Evolutionary conservation across 345 rosid genomes (phyloP), one percentile per base, ranked within the genome.

Genomic region (Citrus maxima): DNA sequence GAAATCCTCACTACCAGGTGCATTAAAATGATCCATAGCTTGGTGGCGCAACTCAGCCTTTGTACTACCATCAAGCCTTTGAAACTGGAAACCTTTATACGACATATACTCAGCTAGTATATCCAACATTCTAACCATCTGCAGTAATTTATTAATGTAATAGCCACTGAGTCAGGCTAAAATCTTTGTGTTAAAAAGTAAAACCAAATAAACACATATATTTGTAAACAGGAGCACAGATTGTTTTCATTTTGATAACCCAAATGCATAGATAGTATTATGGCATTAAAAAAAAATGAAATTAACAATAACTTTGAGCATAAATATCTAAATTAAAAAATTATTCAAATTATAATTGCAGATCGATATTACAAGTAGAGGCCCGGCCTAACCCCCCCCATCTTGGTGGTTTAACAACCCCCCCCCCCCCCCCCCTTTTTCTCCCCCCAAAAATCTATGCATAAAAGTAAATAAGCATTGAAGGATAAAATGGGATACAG

Each of bases 41-140:
- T 97, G 99, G 75, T 93, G 98, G 61, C 99, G 92, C 85, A 94
- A 80, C 87, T 97, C 99, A n/a, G 99, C 90, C 87, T 97, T 97
- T 27, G 99, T 97, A 84, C 99, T 97, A 77, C 99, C 99, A 88
- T 97, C 99, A 83, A 97, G 93, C 89, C 99, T 88, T 86, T 97
- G 99, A 86, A 86, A 97, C 77, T 97, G 98, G 86, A 97, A 97
- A 58, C 98, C 99, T 86, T 97, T 93, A 70, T 90, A 80, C 2
- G 98, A 90, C 96, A 97, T 83, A 80, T 97, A 97, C 65, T 91
- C 93, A 3, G 99, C 92, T 55, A 97, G 85, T 83, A 97, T 97
- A 86, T 97, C 99, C 91, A 97, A 79, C 99, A 97, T 90, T 88
- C 95, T 88, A 60, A 97, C 99, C 99, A 97, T 97, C 99, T 97